Percentiles rank a stretch among this genome's conserved stretches.
Conservation (phyloP, 2,329 filamentous ascomycete genomes). For the Ascocoryne sarcoides region DNA sequence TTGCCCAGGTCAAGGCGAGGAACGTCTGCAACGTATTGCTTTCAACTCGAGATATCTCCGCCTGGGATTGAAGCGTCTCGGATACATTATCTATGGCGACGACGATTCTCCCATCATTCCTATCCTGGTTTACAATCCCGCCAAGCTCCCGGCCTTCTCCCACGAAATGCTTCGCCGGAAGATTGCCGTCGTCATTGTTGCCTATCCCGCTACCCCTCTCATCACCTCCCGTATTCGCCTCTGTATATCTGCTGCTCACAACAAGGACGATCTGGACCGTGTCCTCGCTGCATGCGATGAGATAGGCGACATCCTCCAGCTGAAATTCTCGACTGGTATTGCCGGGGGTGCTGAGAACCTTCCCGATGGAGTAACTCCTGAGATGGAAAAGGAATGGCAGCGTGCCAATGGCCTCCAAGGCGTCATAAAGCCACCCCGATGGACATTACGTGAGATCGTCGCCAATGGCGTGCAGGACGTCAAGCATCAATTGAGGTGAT, state of each 20-base stretch:
- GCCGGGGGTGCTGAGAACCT: constrained; percentile 78
- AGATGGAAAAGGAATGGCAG: constrained; percentile 63
- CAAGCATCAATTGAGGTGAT: constrained; percentile 51
- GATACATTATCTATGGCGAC: constrained; percentile 93
- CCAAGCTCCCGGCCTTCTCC: constrained; percentile 96
- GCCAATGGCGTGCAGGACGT: constrained; percentile 59
- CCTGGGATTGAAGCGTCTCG: constrained; percentile 89
- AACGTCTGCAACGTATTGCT: constrained; percentile 87
- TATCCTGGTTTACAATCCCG: constrained; percentile 91
- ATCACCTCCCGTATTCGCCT: constrained; percentile 93
- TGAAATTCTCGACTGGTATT: constrained; percentile 95
- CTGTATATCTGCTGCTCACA: constrained; percentile 92
- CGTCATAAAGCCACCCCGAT: constrained; percentile 51
- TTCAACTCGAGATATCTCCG: constrained; percentile 99
- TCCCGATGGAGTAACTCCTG: constrained; percentile 59
- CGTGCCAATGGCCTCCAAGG: constrained; percentile 44
- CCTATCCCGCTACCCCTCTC: constrained; percentile 90
- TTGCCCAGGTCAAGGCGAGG: constrained; percentile 83
- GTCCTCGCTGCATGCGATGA: constrained; percentile 85
- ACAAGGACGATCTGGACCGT: constrained; percentile 94
- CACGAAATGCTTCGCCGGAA: constrained; percentile 98
- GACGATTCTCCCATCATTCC: constrained; percentile 98
- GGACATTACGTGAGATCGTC: constrained; percentile 65
- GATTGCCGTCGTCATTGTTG: constrained; percentile 94
- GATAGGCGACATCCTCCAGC: constrained; percentile 80